Evolutionary conservation across 1,139 yeast genomes (phyloP).

Genomic region (Candida pseudoviswanathii): DNA sequence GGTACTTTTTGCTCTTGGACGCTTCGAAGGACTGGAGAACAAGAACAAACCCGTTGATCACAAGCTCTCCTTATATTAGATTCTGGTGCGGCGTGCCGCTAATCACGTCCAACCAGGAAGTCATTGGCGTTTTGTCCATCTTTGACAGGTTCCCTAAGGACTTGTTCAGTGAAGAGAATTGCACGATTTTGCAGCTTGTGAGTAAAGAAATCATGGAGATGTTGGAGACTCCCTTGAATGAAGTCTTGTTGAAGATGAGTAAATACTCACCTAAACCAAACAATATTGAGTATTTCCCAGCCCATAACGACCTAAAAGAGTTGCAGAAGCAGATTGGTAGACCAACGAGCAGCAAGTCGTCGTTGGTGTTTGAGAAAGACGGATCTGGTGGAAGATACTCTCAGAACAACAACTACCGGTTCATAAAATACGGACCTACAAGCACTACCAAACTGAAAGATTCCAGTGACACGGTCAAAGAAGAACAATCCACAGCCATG

Average conservation of each 20-base stretch:
- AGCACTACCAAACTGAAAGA: constrained; percentile 1
- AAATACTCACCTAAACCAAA: constrained; percentile 3
- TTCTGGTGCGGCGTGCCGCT: constrained; percentile 70
- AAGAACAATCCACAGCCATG: constrained; percentile 11
- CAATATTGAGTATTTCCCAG: constrained; percentile 23
- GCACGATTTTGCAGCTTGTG: constrained; percentile 35
- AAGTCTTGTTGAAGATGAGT: constrained; percentile 12
- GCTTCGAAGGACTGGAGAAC: constrained; percentile 73
- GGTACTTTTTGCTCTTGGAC: constrained; percentile 55
- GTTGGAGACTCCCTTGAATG: constrained; percentile 37
- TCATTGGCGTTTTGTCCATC: constrained; percentile 62
- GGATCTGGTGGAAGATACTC: constrained; percentile 63
- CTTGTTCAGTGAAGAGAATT: constrained; percentile 35
- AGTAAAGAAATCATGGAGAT: constrained; percentile 48
- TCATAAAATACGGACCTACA: constrained; percentile 25
- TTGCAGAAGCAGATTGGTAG: constrained; percentile 48
- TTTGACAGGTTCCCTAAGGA: constrained; percentile 53
- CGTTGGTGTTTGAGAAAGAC: constrained; percentile 55
- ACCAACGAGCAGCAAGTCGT: constrained; percentile 46
- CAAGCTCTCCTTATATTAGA: constrained; percentile 57
- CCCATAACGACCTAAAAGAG: constrained; percentile 15
- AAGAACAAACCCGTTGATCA: constrained; percentile 59
- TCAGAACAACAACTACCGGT: constrained; percentile 47
- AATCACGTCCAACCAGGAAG: constrained; percentile 31
- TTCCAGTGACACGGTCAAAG: background rate